Percentiles rank a stretch among this genome's conserved stretches.
These are phyloP conservation scores for Lantana camara DNA, from an alignment of 257 asterid species.

Conservation along the genomic window DNA sequence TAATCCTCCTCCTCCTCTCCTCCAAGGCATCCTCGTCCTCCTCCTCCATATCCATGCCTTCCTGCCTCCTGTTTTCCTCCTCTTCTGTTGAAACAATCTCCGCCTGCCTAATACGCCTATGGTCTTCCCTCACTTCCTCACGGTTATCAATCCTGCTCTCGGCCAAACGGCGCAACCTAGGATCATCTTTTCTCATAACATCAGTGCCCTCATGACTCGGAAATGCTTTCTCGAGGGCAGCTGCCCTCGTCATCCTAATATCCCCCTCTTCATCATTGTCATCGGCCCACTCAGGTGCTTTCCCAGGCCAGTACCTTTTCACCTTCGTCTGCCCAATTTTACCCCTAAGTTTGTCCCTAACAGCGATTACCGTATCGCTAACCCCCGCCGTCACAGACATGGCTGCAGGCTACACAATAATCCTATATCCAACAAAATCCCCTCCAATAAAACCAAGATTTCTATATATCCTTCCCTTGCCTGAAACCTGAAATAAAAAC, in stretches of 20 bases:
- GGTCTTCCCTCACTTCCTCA: slow-evolving; percentile 87
- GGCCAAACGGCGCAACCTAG: slow-evolving; percentile 85
- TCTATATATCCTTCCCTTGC: neutral
- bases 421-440: slow-evolving; percentile 16
- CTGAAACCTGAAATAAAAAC: slow-evolving; percentile 16
- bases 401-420: slow-evolving; percentile 28
- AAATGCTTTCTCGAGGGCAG: slow-evolving; percentile 65
- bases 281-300: slow-evolving; percentile 98
- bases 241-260: slow-evolving; percentile 54
- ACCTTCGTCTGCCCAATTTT: slow-evolving; percentile 94
- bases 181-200: slow-evolving; percentile 63
- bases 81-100: slow-evolving; percentile 89
- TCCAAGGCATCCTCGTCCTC: slow-evolving; percentile 87
- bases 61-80: slow-evolving; percentile 72
- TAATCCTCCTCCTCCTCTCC: slow-evolving; percentile 75
- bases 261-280: slow-evolving; percentile 79
- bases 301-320: slow-evolving; percentile 95
- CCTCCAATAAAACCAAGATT: neutral
- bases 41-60: slow-evolving; percentile 66
- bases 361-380: slow-evolving; percentile 75
- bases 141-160: slow-evolving; percentile 79
- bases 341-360: slow-evolving; percentile 95
- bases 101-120: slow-evolving; percentile 88
- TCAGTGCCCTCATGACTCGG: slow-evolving; percentile 53
- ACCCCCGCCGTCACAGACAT: slow-evolving; percentile 99